A percentile compares a stretch with the other conserved stretches of the same genome.
Evolutionary conservation across 805 yeast genomes (phyloP).

Genomic region (Ogataea paradorogensis): DNA sequence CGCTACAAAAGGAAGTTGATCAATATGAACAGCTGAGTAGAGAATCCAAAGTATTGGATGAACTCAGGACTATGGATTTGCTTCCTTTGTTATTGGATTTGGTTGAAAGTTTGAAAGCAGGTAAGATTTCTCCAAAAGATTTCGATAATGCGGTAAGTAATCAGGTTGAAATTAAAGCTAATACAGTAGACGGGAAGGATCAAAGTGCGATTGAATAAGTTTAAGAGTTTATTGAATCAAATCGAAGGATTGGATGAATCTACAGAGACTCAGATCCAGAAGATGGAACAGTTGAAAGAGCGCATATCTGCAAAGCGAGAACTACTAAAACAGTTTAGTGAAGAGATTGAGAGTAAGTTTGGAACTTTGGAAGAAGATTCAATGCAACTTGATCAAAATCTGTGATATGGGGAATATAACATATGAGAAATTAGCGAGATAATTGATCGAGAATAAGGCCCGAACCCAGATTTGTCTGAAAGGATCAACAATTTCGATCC

Average conservation of each 20-base stretch:
- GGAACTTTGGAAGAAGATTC: constrained; percentile 1
- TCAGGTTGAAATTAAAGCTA: not conserved
- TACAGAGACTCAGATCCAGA: constrained; percentile 34
- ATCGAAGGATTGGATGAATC: constrained; percentile 46
- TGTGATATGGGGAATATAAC: too few relatives aligned
- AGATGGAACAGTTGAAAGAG: constrained; percentile 34
- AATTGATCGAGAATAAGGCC: too few relatives aligned
- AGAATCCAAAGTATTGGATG: constrained; percentile 28
- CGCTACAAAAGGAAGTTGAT: constrained; percentile 14
- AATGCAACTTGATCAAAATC: constrained; percentile 2
- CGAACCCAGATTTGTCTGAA: too few relatives aligned
- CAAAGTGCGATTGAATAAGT: constrained; percentile 38
- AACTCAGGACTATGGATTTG: constrained; percentile 35
- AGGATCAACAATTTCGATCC: too few relatives aligned
- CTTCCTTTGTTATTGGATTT: constrained; percentile 40
- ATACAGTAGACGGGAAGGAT: constrained; percentile 40
- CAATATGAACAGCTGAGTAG: constrained; percentile 19
- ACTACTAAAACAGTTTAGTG: constrained; percentile 22
- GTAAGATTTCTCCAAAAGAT: constrained; percentile 41
- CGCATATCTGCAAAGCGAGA: constrained; percentile 31
- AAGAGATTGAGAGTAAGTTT: constrained; percentile 17
- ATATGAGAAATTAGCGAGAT: too few relatives aligned
- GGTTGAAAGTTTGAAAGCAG: constrained; percentile 38
- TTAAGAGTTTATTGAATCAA: constrained; percentile 36
- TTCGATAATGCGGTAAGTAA: constrained; percentile 39